phyloP scores from a whole-genome alignment of 306 rosid genomes.

The Betula pendula region DNA sequence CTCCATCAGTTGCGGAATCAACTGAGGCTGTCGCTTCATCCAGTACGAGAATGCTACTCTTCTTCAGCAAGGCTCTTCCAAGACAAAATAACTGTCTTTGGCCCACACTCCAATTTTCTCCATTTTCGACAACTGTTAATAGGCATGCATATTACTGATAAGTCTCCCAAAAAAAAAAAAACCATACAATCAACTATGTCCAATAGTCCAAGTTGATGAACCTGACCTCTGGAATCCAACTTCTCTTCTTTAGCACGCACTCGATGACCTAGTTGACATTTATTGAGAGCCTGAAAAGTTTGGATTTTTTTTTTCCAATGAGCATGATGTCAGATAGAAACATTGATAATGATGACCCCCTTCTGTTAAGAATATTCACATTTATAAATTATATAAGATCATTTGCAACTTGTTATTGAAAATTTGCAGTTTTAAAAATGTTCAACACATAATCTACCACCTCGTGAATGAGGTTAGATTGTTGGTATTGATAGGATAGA shows the following conservation, averaged over 20 bases:
- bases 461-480: constrained; percentile 8
- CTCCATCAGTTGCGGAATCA: constrained; percentile 92
- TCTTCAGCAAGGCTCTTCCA: constrained; percentile 86
- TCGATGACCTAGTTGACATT: constrained; percentile 79
- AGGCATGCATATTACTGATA: constrained; percentile 25
- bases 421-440: not conserved
- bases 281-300: constrained; percentile 69
- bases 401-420: not conserved
- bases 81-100: constrained; percentile 91
- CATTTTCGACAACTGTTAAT: constrained; percentile 79
- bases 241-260: constrained; percentile 72
- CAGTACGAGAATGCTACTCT: constrained; percentile 76
- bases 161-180: not conserved
- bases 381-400: not conserved
- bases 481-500: no score
- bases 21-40: constrained; percentile 98
- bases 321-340: not conserved
- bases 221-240: constrained; percentile 64
- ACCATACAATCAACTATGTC: constrained; percentile 2
- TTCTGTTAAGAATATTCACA: not conserved
- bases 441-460: not conserved
- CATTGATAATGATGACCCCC: not conserved
- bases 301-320: constrained; percentile 4
- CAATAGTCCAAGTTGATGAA: constrained; percentile 14
- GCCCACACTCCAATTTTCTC: constrained; percentile 93